Base-by-base conservation (phyloP, 257 asterid species). In the Fraxinus quadrangulata region DNA sequence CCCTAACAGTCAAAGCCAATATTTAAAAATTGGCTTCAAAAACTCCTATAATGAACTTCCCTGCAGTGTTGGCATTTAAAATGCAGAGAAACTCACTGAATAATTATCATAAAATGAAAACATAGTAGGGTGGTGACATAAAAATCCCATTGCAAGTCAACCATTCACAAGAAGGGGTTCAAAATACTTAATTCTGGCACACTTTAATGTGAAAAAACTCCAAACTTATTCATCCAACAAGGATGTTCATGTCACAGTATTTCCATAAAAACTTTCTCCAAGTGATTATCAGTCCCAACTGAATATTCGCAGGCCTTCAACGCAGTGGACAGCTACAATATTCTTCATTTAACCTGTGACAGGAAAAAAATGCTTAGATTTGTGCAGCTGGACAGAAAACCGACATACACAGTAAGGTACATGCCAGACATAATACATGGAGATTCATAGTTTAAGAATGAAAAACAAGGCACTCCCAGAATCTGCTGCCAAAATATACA, bases 131-230 rank as follows among this genome's bases (percentile, higher is more conserved):
- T n/a, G 59, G 42, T 24, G 39, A 71, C 21, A 13, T 39, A 16
- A 78, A 14, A 72, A 54, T 34, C 61, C 71, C 61, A 75, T 17
- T 70, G 75, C 13, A 39, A 66, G 23, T 67, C 72, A 61, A 37
- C 28, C 67, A 75, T 19, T 24, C 65, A 70, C 75, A 65, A 17
- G 7, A 36, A 5, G 39, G 42, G 42, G 11, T 37, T 37, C 42
- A 7, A 37, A 37, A 37, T 37, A 37, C 59, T 70, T 69, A 17
- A 56, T 69, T 72, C 47, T 61, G 79, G 80, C 17, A 34, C 30
- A 67, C 28, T 69, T 61, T 49, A 59, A 67, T 37, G 42, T 37
- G 10, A 37, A 37, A 37, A 37, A 69, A 13, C 9, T 16, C 28
- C n/a, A 28, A 39, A 71, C 31, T 37, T 11, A 7, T 37, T 72